Evolutionary conservation across 257 asterid species (phyloP).

Genomic region (Petrea volubilis): DNA sequence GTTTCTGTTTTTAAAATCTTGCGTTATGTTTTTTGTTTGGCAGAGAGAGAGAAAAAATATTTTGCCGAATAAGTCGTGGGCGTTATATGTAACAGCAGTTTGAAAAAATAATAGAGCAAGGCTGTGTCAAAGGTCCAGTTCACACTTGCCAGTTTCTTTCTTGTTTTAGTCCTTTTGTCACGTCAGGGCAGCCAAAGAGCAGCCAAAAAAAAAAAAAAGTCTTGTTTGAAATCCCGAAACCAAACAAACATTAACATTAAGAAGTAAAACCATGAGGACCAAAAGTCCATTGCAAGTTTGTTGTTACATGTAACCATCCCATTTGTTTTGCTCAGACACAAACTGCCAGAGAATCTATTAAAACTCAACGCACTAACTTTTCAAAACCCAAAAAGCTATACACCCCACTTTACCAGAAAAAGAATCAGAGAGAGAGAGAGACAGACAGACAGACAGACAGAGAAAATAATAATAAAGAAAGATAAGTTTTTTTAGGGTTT

Average conservation of each 20-base stretch:
- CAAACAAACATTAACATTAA: conserved; percentile 17
- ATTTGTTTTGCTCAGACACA: conserved; percentile 38
- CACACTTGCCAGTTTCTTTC: conserved; percentile 26
- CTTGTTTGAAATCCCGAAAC: conserved; percentile 30
- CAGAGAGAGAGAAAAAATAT: conserved; percentile 16
- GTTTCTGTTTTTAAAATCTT: neutral
- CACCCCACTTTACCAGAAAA: conserved; percentile 9
- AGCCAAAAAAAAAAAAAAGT: neutral
- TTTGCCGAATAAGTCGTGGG: conserved; percentile 31
- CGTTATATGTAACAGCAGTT: conserved; percentile 27
- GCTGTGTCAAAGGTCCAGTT: conserved; percentile 36
- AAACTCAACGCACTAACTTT: conserved; percentile 47
- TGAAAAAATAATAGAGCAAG: neutral
- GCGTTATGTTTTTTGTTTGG: conserved; percentile 12
- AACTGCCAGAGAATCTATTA: conserved; percentile 43
- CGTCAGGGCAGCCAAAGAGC: conserved; percentile 36
- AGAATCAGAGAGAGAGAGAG: neutral
- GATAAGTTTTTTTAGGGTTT: conserved; percentile 37
- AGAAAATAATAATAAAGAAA: too few relatives aligned
- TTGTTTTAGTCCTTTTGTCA: conserved; percentile 33
- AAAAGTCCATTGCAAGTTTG: conserved; percentile 34
- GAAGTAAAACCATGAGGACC: conserved; percentile 16
- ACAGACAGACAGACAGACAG: too few relatives aligned
- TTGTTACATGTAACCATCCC: conserved; percentile 33
- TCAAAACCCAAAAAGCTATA: conserved; percentile 14